Evolutionary conservation across 2,329 filamentous ascomycete genomes (phyloP), one percentile per base, ranked within the genome.

Genomic region (Arachnomyces sp.): DNA sequence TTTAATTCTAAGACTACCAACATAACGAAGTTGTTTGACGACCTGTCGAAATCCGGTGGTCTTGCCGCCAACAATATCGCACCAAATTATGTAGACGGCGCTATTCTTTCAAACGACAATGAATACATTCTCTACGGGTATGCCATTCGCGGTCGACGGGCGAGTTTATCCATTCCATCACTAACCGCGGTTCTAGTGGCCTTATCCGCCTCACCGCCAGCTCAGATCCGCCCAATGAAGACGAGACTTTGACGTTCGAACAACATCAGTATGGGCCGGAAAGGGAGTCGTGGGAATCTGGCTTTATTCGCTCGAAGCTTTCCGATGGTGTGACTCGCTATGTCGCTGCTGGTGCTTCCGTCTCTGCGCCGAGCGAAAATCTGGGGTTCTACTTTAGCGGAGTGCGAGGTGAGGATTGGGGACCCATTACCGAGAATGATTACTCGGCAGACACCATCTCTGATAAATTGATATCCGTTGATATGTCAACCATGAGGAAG

Each of bases 371-470:
- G 0, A 84, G 80, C 0, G 82, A 86, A 57, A 80, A 84, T 46
- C 71, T 78, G 48, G 80, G 79, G 0, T 86, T 78, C 66, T 86
- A 86, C 50, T 84, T 86, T 47, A 76, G 78, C 1, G 83, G 83
- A 0, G 62, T 82, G 57, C 72, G 66, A 11, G 69, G 76, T 0
- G 57, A 66, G 0, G 58, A 60, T 9, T 70, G 63, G 51, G 77
- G 76, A 0, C 60, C 67, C 0, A 72, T 84, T 32, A 69, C 66
- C 41, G 52, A 54, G 7, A 38, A 53, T 5, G 38, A 43, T 1
- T 11, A n/a, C 4, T 64, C 69, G 21, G 52, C 57, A 0, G 63
- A 64, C 2, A 38, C 52, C 0, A 58, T 71, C 2, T 78, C 80
- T 1, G 55, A 75, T 41, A 75, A 63, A 1, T 61, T 87, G 21